A percentile compares a stretch with the other conserved stretches of the same genome.
phyloP scores from a whole-genome alignment of 176 grass and related monocot species.

The Saccharum spontaneum region DNA sequence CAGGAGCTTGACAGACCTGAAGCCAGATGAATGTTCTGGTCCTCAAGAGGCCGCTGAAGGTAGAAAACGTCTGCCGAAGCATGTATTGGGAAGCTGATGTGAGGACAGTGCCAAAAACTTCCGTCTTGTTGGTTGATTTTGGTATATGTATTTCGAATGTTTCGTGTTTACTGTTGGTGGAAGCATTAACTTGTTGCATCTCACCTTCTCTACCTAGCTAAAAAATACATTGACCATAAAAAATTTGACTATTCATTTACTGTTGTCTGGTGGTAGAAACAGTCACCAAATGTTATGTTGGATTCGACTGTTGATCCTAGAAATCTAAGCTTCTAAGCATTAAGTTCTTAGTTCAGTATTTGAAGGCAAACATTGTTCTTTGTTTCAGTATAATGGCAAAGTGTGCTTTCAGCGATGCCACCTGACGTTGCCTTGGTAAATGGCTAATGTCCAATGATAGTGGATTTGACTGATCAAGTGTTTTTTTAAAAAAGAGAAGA shows the following conservation, averaged over 20 bases:
- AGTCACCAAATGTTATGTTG: not conserved
- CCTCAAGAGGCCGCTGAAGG: not conserved
- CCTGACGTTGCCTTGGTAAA: not conserved
- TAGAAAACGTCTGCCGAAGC: no score
- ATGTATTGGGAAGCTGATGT: not conserved
- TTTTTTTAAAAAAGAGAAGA: not conserved
- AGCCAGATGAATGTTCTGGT: not conserved
- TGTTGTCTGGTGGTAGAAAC: not conserved
- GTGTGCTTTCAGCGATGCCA: not conserved
- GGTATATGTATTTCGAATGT: not conserved
- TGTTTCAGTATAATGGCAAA: not conserved
- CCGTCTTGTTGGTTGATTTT: not conserved
- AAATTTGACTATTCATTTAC: not conserved
- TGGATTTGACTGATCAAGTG: not conserved
- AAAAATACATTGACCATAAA: not conserved
- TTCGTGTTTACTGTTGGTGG: not conserved
- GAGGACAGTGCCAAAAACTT: not conserved
- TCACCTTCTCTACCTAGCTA: constrained; percentile 19
- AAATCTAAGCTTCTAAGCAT: not conserved
- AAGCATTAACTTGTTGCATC: constrained; percentile 24
- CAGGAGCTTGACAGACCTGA: not conserved
- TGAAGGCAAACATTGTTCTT: not conserved
- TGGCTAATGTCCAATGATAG: not conserved
- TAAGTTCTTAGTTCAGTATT: not conserved
- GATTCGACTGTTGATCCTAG: not conserved